Percentiles rank a stretch among this genome's conserved stretches.
Conservation (phyloP, 2,329 filamentous ascomycete species). For the Penicillium oxalicum region DNA sequence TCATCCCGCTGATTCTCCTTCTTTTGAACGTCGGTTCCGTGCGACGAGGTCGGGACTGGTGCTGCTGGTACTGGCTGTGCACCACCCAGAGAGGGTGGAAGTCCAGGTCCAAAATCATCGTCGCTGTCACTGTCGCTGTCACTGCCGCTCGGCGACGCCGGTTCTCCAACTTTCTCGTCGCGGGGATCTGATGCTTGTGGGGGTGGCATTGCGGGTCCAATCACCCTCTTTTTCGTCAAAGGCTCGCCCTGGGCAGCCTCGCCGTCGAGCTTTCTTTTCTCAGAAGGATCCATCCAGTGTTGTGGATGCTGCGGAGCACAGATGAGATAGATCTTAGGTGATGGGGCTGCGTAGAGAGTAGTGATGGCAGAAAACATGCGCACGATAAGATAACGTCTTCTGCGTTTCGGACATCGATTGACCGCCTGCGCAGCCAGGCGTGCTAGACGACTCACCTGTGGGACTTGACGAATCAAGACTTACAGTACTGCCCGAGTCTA, state of each 20-base stretch:
- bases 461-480: too few relatives aligned
- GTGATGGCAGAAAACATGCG: not conserved
- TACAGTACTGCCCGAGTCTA: not conserved
- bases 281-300: conserved; percentile 6
- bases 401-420: not conserved
- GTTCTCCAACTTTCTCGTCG: conserved; percentile 5
- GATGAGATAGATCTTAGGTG: not conserved
- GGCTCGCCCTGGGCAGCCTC: conserved; percentile 1
- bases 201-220: conserved; percentile 53
- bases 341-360: not conserved
- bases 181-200: conserved; percentile 23
- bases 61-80: not conserved
- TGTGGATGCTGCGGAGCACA: too few relatives aligned
- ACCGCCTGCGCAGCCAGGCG: not conserved
- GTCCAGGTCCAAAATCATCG: conserved; percentile 40
- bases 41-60: not conserved
- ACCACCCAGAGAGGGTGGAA: conserved; percentile 27
- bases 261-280: conserved; percentile 20
- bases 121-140: conserved; percentile 29
- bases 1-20: conserved; percentile 62
- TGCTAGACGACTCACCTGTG: too few relatives aligned
- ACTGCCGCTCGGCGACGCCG: conserved; percentile 14
- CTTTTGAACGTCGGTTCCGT: conserved; percentile 10
- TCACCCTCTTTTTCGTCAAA: conserved; percentile 37
- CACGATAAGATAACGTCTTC: not conserved